Base-by-base conservation (phyloP, 1,284 basidiomycete species). In the Ceratobasidium sp. region DNA sequence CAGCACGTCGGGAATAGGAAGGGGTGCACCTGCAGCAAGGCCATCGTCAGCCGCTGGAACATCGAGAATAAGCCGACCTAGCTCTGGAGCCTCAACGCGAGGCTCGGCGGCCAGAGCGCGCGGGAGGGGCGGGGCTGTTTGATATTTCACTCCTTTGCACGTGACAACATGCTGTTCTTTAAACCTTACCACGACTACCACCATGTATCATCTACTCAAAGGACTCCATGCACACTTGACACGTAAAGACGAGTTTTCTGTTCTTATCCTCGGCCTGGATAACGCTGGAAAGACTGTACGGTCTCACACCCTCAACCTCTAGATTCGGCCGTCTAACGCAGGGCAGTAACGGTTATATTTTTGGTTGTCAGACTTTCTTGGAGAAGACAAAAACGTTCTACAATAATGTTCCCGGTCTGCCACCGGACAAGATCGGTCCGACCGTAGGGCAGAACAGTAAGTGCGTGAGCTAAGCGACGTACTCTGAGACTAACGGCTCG, bases 401-500 rank as follows among this genome's bases (percentile, higher is more conserved):
- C 83, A 96, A 92, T 81, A 90, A 94, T 45, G 90, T 89, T 0
- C 94, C 94, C 0, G 94, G 94, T 0, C 89, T 96, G 47, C 86
- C 92, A 47, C 91, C 95, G 0, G 93, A 95, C 80, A 96, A 95
- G 85, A 97, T 98, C 81, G 94, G 89, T 0, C 96, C 96, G 0
- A 98, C 96, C 0, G 93, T 98, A 1, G 96, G 96, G 0, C 96
- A 98, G 84, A 98, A 98, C 84, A 97, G 96, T 97, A 78, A 78
- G 89, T 83, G 23, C 31, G 11, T 65, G 37, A 28, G 33, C 65
- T 15, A 51, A 35, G 56, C 39, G 20, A 10, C 15, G 20, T 67
- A 6, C 49, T 31, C 42, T 28, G 11, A 10, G 35, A 47, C n/a
- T 73, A 28, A 65, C 4, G 42, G 66, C 31, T 4, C 17, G 45